Percentiles rank a stretch among this genome's conserved stretches.
Evolutionary conservation across 768 basidiomycete genomes (phyloP).

Genomic region (Boletus rufocinnamomeus): DNA sequence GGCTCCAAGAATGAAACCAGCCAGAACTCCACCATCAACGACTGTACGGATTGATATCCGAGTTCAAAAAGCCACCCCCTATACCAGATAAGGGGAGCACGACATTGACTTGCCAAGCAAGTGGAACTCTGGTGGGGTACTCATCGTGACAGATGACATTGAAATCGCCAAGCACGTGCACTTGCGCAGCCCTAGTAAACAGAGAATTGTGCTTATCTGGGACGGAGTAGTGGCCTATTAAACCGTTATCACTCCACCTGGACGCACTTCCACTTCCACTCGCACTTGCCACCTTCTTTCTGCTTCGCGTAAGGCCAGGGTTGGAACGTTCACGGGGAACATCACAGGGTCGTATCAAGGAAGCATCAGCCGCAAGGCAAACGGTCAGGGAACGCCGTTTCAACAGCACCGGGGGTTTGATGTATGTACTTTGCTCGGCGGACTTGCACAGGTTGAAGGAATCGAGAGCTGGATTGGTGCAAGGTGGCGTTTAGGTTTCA

Average conservation of each 20-base stretch:
- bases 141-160: neutral
- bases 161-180: neutral
- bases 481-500: neutral
- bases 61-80: neutral
- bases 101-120: neutral
- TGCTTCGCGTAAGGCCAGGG: conserved; percentile 5
- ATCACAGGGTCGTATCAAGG: neutral
- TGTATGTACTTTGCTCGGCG: neutral
- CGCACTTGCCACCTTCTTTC: neutral
- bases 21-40: neutral
- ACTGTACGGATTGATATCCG: neutral
- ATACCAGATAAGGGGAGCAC: neutral
- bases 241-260: conserved; percentile 3
- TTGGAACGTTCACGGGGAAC: neutral
- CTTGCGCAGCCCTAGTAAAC: neutral
- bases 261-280: neutral
- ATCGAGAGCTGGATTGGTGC: neutral
- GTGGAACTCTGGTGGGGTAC: neutral
- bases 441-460: neutral
- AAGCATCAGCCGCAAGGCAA: neutral
- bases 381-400: conserved; percentile 2
- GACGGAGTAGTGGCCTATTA: neutral
- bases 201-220: neutral
- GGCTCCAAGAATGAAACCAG: neutral
- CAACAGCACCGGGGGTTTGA: too few species aligned